Evolutionary conservation across 352 stramenopile genomes (phyloP), one percentile per base, ranked within the genome.

Genomic region (Phytophthora cactorum): DNA sequence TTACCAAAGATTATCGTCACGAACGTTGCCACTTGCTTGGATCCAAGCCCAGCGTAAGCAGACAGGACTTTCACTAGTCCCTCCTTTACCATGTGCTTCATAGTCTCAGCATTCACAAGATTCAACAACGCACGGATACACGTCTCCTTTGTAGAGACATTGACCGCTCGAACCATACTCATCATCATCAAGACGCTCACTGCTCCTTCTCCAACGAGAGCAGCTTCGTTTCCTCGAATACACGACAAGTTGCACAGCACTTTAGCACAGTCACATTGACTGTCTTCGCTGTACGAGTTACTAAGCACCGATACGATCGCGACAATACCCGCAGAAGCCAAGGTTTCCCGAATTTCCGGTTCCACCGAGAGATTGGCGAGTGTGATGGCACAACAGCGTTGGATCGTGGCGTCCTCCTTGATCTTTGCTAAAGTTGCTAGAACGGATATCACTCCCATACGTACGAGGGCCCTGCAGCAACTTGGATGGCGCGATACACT

Each of bases 201-300:
- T 0, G 85, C 82, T 3, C 87, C 83, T 74, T 92, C 79, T 10
- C 29, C 46, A 15, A 91, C 84, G 0, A 95, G 71, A 6, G 63
- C 54, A 10, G 57, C 43, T 66, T 95, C 87, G 3, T 77, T 59
- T 0, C 81, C 85, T 1, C 59, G 46, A 5, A 92, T 74, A 41
- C 63, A 86, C 14, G 85, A 92, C 12, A 95, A 65, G 31, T 93
- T 92, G 61, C 82, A 92, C 4, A 95, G 46, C 3, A 92, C 77
- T 49, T 84, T 85, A 1, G 84, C 83, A 43, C 85, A 93, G 31
- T 95, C 84, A 5, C 82, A 77, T 57, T 95, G 87, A 29, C 72
- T 91, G 22, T 92, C 83, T 74, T 93, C 87, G 43, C 87, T 95
- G 73, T 94, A 93, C 10, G 84, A 92, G 45, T 94, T 90, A 63